Base-by-base conservation (phyloP, 495 filamentous ascomycete genomes). In the Penicillium crystallinum region DNA sequence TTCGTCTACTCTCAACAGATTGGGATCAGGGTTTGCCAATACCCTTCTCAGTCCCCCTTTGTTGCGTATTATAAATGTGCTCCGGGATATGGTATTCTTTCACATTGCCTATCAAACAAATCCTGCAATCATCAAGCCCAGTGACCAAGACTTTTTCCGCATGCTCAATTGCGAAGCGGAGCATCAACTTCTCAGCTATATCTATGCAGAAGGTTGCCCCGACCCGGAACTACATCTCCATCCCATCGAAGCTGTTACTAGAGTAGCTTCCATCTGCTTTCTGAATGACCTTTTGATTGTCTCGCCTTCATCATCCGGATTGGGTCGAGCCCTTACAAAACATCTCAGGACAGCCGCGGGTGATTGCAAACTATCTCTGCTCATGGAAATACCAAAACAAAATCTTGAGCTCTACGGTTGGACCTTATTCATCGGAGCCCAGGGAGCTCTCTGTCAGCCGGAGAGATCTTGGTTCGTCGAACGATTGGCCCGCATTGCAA, bases 261-360 rank as follows among this genome's bases (percentile, higher is more conserved):
- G 68, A 31, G 62, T 68, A 21, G 63, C 65, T 31, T 54, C 56
- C 25, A 65, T 72, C 19, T 63, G 58, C 34, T 66, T 65, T 36
- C 54, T 70, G 18, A 72, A 70, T 42, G 41, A 67, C 39, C 62
- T 68, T 35, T 43, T 72, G 11, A 68, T 72, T 29, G 61, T 70
- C 38, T 65, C 65, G 4, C 66, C 65, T 25, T 57, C 68, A 23
- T 62, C 63, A 3, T 58, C 65, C 12, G 68, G 68, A 3, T 48
- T 72, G 12, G 68, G 67, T 12, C 65, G 67, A n/a, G 67, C 68
- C n/a, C 56, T 70, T n/a, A 72, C 68, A 5, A 65, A 52, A 23
- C 61, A 67, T 34, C 52, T 70, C 22, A 56, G 54, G 23, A 52
- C 49, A 33, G 63, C 52, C 6, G 43, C 63, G 27, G 41, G 27